A percentile compares a stretch with the other conserved stretches of the same genome.
phyloP scores from a whole-genome alignment of 768 basidiomycete genomes.

The Kwoniella shandongensis region DNA sequence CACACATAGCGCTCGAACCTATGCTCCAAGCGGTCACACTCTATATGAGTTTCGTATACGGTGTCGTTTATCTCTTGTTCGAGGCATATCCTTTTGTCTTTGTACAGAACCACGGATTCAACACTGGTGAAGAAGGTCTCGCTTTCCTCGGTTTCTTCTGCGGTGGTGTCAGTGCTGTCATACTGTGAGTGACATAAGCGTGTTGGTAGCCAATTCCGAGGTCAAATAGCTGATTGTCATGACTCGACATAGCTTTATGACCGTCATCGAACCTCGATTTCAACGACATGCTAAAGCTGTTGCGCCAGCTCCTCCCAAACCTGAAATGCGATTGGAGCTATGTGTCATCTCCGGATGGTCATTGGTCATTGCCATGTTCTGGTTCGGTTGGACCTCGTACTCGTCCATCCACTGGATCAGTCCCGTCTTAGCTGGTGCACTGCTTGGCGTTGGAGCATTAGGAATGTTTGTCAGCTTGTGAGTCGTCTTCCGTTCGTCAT shows the following conservation, averaged over 20 bases:
- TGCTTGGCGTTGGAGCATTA: slow-evolving; percentile 48
- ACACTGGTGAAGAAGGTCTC: slow-evolving; percentile 49
- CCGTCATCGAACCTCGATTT: slow-evolving; percentile 53
- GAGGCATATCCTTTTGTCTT: slow-evolving; percentile 51
- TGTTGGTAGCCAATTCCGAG: too few relatives aligned
- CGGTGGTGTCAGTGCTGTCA: slow-evolving; percentile 44
- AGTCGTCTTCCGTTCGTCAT: slow-evolving; percentile 12
- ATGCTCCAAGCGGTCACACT: slow-evolving; percentile 54
- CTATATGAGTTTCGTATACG: slow-evolving; percentile 54
- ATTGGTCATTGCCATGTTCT: slow-evolving; percentile 54
- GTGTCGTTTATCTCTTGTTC: slow-evolving; percentile 53
- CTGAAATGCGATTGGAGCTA: slow-evolving; percentile 53
- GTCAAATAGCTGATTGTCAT: background rate
- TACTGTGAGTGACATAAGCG: slow-evolving; percentile 39
- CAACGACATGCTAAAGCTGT: slow-evolving; percentile 38
- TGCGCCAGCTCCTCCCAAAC: slow-evolving; percentile 44
- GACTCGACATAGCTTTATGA: slow-evolving; percentile 39
- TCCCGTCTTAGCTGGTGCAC: slow-evolving; percentile 43
- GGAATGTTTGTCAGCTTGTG: slow-evolving; percentile 51
- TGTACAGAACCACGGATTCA: slow-evolving; percentile 50
- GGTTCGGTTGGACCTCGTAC: slow-evolving; percentile 56
- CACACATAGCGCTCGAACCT: slow-evolving; percentile 39
- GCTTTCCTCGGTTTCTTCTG: slow-evolving; percentile 53
- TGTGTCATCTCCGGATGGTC: slow-evolving; percentile 51
- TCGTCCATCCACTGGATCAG: slow-evolving; percentile 52